Evolutionary conservation across 1,284 basidiomycete genomes (phyloP), one percentile per base, ranked within the genome.

Genomic region (Mrakiaceae sp.): DNA sequence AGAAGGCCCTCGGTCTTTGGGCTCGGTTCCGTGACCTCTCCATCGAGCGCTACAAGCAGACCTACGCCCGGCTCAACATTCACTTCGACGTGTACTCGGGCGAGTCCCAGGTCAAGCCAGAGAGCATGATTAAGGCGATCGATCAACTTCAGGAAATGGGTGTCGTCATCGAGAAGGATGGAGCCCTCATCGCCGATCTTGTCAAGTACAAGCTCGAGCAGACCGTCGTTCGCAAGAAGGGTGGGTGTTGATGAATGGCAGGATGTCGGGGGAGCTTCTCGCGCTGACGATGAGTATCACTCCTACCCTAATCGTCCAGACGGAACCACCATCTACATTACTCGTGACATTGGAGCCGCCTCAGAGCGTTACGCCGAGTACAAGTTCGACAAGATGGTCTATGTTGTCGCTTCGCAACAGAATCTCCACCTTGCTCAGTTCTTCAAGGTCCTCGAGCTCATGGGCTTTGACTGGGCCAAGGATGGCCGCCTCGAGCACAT

Each of bases 351-450:
- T 68, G 95, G 87, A 56, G 95, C 87, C 56, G 93, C 94, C 0
- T 87, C 88, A 70, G 89, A 98, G 79, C 88, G 95, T 69, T 92
- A 87, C 79, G 86, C 90, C 70, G 86, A 88, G 74, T 92, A 92
- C 81, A 83, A 88, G 67, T 96, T 97, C 71, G 93, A 98, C 83
- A 97, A 97, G 80, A 95, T 97, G 89, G 88, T 98, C 74, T 95
- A 95, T 77, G 92, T 97, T 73, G 85, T 96, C 57, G 86, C 91
- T 0, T 84, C 87, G n/a, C 93, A 96, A 74, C 96, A 99, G 77
- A 88, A 95, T 70, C 81, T 98, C 39, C 94, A 99, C 75, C 81
- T 92, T 56, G 82, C 87, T 4, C 95, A 98, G 73, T 88, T 98
- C 78, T 94, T 96, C 85, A 94, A 97, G 78, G 84, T 95, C 42